Evolutionary conservation across 2,329 filamentous ascomycete genomes (phyloP), one percentile per base, ranked within the genome.

Genomic region (Escovopsis weberi): DNA sequence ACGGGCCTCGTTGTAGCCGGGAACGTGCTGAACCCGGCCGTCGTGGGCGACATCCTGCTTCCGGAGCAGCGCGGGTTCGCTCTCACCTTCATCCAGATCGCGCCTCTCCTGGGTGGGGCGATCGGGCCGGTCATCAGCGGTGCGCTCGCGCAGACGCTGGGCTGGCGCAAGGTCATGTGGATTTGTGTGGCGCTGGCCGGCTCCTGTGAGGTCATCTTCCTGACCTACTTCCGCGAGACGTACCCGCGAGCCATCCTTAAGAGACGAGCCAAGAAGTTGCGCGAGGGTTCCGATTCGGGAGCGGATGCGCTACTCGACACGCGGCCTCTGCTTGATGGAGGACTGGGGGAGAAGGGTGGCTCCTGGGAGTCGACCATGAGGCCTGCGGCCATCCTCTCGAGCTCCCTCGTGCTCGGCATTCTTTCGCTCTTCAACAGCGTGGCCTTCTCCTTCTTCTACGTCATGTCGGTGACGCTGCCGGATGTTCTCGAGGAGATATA

Each of bases 1-100:
- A 74, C 74, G 0, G 80, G 80, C 1, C 63, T 76, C 33, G 76
- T 77, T 4, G 76, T 78, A 8, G 76, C 78, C 2, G 72, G 74
- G 2, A 79, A 78, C 48, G 75, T 80, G 8, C 62, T 82, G 15
- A 75, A 71, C 47, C 77, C 77, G 1, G 72, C 75, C 23, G 74
- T 81, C 41, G 68, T 81, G 15, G 77, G 76, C 23, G 78, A 81
- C 53, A 70, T 80, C 48, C 80, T 79, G 52, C 56, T 61, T 2
- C 60, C 67, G 1, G 75, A 80, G 43, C 61, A 73, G 53, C 63
- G 75, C 12, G 77, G 76, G 23, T 65, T 66, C 1, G 69, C 75
- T 7, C 74, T 81, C 67, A 74, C 69, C 50, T 45, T 74, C 37
- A 60, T 78, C 38, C 70, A 69, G 55, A 57, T 79, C 2, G 72